These are phyloP conservation scores for Saraca asoca DNA, from an alignment of 331 rosid genomes.

Conservation along the genomic window DNA sequence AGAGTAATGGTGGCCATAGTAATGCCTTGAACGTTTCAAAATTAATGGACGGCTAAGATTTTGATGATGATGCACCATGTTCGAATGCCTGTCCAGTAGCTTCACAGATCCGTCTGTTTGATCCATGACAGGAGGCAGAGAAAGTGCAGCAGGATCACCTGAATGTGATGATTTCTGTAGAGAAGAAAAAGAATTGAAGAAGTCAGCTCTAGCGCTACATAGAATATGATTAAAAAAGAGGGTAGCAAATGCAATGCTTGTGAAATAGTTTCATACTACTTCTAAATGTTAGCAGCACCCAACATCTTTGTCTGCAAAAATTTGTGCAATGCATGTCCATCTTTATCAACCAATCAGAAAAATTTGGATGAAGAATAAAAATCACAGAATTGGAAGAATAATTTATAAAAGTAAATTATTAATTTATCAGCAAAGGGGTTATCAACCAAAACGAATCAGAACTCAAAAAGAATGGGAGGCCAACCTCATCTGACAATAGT, in stretches of 20 bases:
- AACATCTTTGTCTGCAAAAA: conserved; percentile 23
- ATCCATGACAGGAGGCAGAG: conserved; percentile 52
- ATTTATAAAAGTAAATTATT: background rate
- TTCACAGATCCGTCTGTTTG: conserved; percentile 57
- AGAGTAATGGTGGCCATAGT: conserved; percentile 82
- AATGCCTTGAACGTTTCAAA: conserved; percentile 78
- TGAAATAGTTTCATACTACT: conserved; percentile 22
- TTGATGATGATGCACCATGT: conserved; percentile 56
- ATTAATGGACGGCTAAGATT: conserved; percentile 67
- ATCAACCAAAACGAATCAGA: background rate
- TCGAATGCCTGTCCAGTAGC: conserved; percentile 48
- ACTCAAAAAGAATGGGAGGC: conserved; percentile 26
- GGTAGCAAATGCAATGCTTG: conserved; percentile 9
- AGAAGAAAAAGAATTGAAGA: conserved; percentile 3
- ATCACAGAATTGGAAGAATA: conserved; percentile 2
- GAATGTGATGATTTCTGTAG: conserved; percentile 52
- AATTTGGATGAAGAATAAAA: conserved; percentile 16
- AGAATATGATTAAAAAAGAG: conserved; percentile 10
- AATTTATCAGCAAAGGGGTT: background rate
- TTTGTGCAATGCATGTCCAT: conserved; percentile 16
- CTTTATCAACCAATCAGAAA: conserved; percentile 2
- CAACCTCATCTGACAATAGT: conserved; percentile 79
- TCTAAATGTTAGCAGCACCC: conserved; percentile 26
- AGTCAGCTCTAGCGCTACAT: background rate
- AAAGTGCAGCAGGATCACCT: conserved; percentile 44